A percentile compares a stretch with the other conserved stretches of the same genome.
Evolutionary conservation across 441 rosid genomes (phyloP).

Genomic region (Croton setiger): DNA sequence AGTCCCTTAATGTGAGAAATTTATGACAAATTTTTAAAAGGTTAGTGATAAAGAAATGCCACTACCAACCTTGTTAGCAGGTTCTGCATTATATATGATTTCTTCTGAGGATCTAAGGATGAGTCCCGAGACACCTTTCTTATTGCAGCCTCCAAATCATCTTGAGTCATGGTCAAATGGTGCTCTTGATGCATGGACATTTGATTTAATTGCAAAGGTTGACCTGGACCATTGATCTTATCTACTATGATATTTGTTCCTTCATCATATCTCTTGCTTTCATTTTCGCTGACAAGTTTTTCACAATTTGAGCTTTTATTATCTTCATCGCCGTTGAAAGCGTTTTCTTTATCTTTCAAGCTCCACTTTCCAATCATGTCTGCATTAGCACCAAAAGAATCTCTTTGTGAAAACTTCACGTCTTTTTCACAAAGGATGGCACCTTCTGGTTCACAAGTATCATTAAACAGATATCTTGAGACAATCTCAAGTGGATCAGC

Average conservation of each 20-base stretch:
- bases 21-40: background rate
- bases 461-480: constrained; percentile 49
- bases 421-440: constrained; percentile 18
- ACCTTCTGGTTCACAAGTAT: constrained; percentile 27
- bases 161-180: constrained; percentile 45
- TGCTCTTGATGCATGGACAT: constrained; percentile 36
- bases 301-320: constrained; percentile 28
- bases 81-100: constrained; percentile 63
- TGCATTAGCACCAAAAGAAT: constrained; percentile 19
- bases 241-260: constrained; percentile 15
- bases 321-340: constrained; percentile 25
- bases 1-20: background rate
- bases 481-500: constrained; percentile 66
- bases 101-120: constrained; percentile 62
- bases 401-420: constrained; percentile 20
- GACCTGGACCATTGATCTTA: constrained; percentile 21
- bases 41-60: constrained; percentile 9
- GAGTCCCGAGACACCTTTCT: constrained; percentile 71
- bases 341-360: constrained; percentile 25
- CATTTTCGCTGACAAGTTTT: constrained; percentile 27
- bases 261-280: constrained; percentile 31
- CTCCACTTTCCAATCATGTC: constrained; percentile 27
- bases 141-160: constrained; percentile 57
- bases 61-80: constrained; percentile 69
- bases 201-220: constrained; percentile 26